Base-by-base conservation (phyloP, 2,329 filamentous ascomycete species). In the Curvularia spicifera region DNA sequence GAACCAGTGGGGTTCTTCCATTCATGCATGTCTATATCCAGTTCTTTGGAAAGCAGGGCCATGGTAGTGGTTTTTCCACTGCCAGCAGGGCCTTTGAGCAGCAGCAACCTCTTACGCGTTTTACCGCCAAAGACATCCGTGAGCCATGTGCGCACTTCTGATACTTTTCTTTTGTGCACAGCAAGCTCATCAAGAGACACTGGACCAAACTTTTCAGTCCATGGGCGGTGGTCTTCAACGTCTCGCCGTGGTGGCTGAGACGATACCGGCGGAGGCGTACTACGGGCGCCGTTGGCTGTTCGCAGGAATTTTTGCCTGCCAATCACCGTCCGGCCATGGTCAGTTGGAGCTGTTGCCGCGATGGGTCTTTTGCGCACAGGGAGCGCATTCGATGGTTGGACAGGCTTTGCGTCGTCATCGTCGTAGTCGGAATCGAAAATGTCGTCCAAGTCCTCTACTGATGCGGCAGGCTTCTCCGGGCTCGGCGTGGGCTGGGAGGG, bases 151-250 rank as follows among this genome's bases (percentile, higher is more conserved):
- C 88, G 86, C 45, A 98, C 93, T 78, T 98, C 93, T 2, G 86
- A 79, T 5, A 98, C 91, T 76, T 99, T 99, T 69, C 87, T 95
- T 80, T 96, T 97, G 76, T 99, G 93, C 18, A 99, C 94, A 0
- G 90, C 94, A 45, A 99, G 81, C 78, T 98, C 94, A 15, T 93
- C 88, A 12, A 97, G 76, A 66, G 85, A 89, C 2, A 76, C 70
- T 0, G 94, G 94, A 2, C 86, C 88, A 76, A 92, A 98, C 66
- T 88, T 87, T 67, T 97, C 93, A 15, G 90, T 90, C 94, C 94
- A 98, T 3, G 94, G 93, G 51, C 89, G 85, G 48, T 82, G 78
- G 64, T 92, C 89, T 35, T 85, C 82, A 48, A 66, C 44, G 8
- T 73, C 47, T 39, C 33, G 20, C 57, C 57, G 53, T 31, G 62